A percentile compares a stretch with the other conserved stretches of the same genome.
These are phyloP conservation scores for Fusarium mundagurra DNA, from an alignment of 2,329 filamentous ascomycete genomes.

Conservation along the genomic window DNA sequence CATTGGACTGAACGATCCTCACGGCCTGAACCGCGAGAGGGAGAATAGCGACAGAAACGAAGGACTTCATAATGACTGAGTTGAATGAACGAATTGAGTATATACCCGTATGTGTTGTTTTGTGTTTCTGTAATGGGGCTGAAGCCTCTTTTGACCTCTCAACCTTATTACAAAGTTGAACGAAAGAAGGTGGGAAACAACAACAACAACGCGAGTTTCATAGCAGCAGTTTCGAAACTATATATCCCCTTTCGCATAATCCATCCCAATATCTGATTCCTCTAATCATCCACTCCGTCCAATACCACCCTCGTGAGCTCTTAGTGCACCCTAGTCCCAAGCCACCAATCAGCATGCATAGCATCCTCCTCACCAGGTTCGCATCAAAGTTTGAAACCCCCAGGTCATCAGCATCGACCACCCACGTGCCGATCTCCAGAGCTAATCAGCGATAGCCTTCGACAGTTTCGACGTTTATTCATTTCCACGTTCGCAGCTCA, in stretches of 20 bases:
- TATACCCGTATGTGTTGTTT: neutral
- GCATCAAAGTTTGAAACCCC: conserved; percentile 33
- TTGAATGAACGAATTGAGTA: conserved; percentile 12
- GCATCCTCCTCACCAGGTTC: conserved; percentile 12
- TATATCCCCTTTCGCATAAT: conserved; percentile 24
- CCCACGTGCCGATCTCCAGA: conserved; percentile 34
- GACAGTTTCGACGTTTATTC: neutral
- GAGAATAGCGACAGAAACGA: conserved; percentile 35
- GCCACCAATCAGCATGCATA: neutral
- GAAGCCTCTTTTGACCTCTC: neutral
- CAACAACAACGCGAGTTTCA: neutral
- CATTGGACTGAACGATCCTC: conserved; percentile 73
- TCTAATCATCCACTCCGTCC: conserved; percentile 30
- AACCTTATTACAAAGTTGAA: neutral
- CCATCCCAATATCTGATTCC: conserved; percentile 31
- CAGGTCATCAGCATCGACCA: conserved; percentile 27
- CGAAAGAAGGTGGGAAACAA: neutral
- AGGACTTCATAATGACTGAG: conserved; percentile 40
- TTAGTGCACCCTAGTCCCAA: neutral
- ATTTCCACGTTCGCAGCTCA: conserved; percentile 29
- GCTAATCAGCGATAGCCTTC: conserved; percentile 14
- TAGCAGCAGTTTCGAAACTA: conserved; percentile 11
- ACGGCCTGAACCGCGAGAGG: conserved; percentile 47
- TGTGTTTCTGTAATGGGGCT: neutral
- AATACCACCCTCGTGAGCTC: conserved; percentile 29